A percentile compares a stretch with the other conserved stretches of the same genome.
Conservation (phyloP, 2,329 filamentous ascomycete species). For the Ramularia endophylla region DNA sequence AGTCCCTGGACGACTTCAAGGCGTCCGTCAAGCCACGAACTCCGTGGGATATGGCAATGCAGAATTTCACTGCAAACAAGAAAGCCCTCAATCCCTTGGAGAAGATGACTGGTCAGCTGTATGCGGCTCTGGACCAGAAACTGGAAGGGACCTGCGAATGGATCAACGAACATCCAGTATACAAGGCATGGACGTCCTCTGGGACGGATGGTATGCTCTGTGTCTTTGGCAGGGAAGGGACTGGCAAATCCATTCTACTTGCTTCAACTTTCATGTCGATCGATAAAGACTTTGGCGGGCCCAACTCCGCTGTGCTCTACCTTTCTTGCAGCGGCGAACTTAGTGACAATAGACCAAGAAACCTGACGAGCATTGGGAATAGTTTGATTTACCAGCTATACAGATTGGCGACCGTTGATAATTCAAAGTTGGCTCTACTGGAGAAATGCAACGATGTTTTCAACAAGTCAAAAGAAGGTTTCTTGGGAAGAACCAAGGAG, state of each 20-base stretch:
- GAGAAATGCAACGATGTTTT: slow-evolving; percentile 15
- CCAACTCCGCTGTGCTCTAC: too few relatives aligned
- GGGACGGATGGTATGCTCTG: too few relatives aligned
- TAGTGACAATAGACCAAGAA: not conserved
- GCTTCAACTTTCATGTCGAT: too few relatives aligned
- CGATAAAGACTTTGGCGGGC: too few relatives aligned
- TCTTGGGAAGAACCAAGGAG: too few relatives aligned
- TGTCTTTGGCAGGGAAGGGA: too few relatives aligned
- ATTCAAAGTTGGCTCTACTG: slow-evolving; percentile 6
- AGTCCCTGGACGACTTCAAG: slow-evolving; percentile 12
- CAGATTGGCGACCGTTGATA: slow-evolving; percentile 9
- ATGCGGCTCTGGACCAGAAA: slow-evolving; percentile 3
- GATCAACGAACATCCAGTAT: slow-evolving; percentile 1
- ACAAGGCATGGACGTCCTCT: slow-evolving; percentile 1
- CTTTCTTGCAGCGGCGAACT: too few relatives aligned
- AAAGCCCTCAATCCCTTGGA: slow-evolving; percentile 10
- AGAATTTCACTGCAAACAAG: slow-evolving; percentile 12
- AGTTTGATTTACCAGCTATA: slow-evolving; percentile 11
- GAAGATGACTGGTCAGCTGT: slow-evolving; percentile 1
- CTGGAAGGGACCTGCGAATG: slow-evolving; percentile 7
- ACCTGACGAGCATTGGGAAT: not conserved
- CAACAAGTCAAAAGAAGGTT: slow-evolving; percentile 12
- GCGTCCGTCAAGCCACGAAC: slow-evolving; percentile 9
- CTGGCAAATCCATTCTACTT: too few relatives aligned
- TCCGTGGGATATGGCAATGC: slow-evolving; percentile 9